These are phyloP conservation scores for Posidonia australis DNA, from an alignment of 106 monocot genomes.

Conservation along the genomic window DNA sequence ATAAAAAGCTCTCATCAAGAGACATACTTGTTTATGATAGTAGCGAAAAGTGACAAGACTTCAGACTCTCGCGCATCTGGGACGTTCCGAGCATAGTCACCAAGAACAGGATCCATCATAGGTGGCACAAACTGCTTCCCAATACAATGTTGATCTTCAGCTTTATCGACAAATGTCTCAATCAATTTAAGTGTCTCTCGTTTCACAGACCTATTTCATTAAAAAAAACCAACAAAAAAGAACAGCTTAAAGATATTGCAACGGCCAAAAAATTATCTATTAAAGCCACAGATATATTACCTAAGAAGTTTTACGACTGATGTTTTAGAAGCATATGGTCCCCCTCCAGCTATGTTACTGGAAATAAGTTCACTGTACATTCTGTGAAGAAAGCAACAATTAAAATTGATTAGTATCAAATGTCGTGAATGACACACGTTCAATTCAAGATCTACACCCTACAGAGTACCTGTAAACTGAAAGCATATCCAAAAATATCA, in stretches of 20 bases:
- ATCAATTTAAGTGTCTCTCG: conserved; percentile 92
- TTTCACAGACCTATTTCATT: conserved; percentile 74
- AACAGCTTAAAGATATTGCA: neutral
- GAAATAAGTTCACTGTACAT: conserved; percentile 99
- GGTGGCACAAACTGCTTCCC: conserved; percentile 98
- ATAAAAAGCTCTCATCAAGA: neutral
- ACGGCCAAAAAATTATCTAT: neutral
- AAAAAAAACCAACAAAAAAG: neutral
- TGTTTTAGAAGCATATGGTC: conserved; percentile 88
- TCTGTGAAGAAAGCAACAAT: conserved; percentile 28
- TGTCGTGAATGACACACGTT: no score
- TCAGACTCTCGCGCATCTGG: conserved; percentile 99
- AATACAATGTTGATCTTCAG: conserved; percentile 80
- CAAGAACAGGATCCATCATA: conserved; percentile 98
- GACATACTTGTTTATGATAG: conserved; percentile 78
- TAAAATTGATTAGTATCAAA: neutral
- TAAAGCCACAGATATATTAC: conserved; percentile 15
- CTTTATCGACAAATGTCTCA: conserved; percentile 96
- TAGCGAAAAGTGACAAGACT: conserved; percentile 90
- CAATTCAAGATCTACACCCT: neutral
- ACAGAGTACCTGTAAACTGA: conserved; percentile 73
- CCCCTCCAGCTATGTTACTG: conserved; percentile 86
- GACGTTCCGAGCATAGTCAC: conserved; percentile 94
- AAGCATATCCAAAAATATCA: conserved; percentile 98
- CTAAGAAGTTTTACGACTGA: conserved; percentile 93